These are phyloP conservation scores for Teratosphaeria viscida DNA, from an alignment of 2,329 filamentous ascomycete species.

Conservation along the genomic window DNA sequence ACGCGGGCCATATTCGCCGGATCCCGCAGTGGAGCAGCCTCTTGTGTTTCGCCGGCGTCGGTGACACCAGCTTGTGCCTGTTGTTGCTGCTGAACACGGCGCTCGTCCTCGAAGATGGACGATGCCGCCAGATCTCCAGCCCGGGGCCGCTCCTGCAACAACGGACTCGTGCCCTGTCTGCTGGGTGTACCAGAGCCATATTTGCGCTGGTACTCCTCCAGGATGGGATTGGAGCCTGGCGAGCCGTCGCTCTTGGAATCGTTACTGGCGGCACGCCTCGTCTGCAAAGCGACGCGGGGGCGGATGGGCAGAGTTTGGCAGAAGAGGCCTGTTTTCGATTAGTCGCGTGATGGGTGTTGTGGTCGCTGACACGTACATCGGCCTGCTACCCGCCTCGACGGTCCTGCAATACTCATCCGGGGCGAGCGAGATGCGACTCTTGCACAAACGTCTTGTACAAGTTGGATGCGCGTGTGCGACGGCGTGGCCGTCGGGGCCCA, in stretches of 20 bases:
- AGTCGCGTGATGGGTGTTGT: slow-evolving; percentile 6
- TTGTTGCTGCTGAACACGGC: slow-evolving; percentile 12
- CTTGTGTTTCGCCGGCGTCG: slow-evolving; percentile 9
- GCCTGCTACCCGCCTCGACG: slow-evolving; percentile 50
- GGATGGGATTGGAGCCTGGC: slow-evolving; percentile 42
- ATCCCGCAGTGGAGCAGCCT: slow-evolving; percentile 28
- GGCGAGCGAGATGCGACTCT: background rate
- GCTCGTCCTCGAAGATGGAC: slow-evolving; percentile 44
- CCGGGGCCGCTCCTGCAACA: slow-evolving; percentile 5
- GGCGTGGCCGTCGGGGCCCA: background rate
- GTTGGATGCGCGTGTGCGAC: background rate
- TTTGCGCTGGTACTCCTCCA: slow-evolving; percentile 46
- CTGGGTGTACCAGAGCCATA: slow-evolving; percentile 2
- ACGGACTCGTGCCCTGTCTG: background rate
- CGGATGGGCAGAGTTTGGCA: slow-evolving; percentile 7
- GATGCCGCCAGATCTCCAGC: slow-evolving; percentile 37
- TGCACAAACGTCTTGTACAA: background rate
- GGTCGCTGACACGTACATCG: slow-evolving; percentile 40
- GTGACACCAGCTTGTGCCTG: slow-evolving; percentile 11
- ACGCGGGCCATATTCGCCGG: slow-evolving; percentile 48
- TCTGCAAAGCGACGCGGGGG: slow-evolving; percentile 5
- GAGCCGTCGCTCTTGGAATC: slow-evolving; percentile 22
- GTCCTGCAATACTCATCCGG: slow-evolving; percentile 55
- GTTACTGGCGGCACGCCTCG: slow-evolving; percentile 6
- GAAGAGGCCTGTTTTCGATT: slow-evolving; percentile 9